phyloP scores from a whole-genome alignment of 2,329 filamentous ascomycete genomes.

The Venturia pyrina region DNA sequence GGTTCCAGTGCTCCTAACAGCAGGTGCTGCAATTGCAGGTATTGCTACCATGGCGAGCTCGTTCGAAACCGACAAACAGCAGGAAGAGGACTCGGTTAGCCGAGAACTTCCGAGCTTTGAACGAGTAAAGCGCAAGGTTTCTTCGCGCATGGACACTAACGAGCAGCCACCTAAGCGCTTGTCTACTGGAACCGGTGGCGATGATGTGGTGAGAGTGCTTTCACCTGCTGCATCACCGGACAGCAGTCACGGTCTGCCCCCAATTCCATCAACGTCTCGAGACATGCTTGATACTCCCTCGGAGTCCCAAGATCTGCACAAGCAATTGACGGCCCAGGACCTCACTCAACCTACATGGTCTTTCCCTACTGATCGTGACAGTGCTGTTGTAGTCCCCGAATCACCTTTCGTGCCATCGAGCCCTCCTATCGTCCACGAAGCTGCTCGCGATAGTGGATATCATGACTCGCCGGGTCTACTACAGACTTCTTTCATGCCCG shows the following conservation, averaged over 20 bases:
- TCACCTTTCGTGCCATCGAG: constrained; percentile 24
- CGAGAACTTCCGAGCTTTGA: constrained; percentile 15
- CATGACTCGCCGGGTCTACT: constrained; percentile 20
- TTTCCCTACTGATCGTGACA: constrained; percentile 32
- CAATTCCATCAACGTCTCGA: background rate
- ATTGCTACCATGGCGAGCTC: background rate
- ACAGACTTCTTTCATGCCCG: background rate
- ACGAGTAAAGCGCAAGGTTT: constrained; percentile 24
- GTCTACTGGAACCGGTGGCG: background rate
- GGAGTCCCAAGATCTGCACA: background rate
- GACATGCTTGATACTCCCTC: constrained; percentile 5
- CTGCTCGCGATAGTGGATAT: constrained; percentile 34
- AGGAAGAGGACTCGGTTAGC: background rate
- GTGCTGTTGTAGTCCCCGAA: constrained; percentile 35
- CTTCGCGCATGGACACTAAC: constrained; percentile 19
- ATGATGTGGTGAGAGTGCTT: background rate
- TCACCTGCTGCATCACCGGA: background rate
- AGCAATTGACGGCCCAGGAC: constrained; percentile 10
- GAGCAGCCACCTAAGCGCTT: constrained; percentile 5
- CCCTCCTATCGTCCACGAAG: constrained; percentile 17
- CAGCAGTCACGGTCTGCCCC: background rate
- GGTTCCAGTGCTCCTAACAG: constrained; percentile 2
- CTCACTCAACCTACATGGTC: constrained; percentile 24
- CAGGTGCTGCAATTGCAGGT: background rate
- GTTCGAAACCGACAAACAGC: background rate